phyloP scores from a whole-genome alignment of 306 rosid genomes.

The Prunus salicina region DNA sequence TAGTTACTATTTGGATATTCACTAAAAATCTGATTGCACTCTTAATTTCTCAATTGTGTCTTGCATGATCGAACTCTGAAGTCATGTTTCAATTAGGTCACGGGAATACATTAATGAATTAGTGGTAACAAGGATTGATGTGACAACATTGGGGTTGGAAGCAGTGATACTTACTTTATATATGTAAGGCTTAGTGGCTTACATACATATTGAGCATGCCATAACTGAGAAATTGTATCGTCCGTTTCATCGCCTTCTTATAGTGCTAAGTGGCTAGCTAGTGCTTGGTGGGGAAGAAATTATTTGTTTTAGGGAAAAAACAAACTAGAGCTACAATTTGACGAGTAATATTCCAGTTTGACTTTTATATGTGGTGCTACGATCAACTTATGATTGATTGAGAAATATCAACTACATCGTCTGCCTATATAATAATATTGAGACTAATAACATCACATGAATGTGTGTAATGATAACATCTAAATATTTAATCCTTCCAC shows the following conservation, averaged over 20 bases:
- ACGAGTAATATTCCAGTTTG: too few relatives aligned
- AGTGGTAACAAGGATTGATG: slow-evolving; percentile 9
- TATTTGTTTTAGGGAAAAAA: neutral
- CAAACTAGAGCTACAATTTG: neutral
- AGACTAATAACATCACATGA: too few relatives aligned
- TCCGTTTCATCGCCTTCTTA: neutral
- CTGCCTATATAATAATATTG: too few relatives aligned
- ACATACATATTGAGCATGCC: neutral
- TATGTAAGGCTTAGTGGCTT: slow-evolving; percentile 28
- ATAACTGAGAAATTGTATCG: neutral
- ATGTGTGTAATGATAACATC: too few relatives aligned
- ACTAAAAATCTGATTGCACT: neutral
- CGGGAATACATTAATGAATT: neutral
- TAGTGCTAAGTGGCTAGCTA: neutral
- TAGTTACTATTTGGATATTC: neutral
- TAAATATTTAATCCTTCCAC: neutral
- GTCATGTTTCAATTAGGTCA: neutral
- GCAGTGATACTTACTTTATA: neutral
- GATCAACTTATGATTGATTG: too few relatives aligned
- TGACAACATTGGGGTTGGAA: slow-evolving; percentile 11
- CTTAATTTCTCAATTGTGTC: neutral
- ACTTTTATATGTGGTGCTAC: too few relatives aligned
- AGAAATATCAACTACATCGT: too few relatives aligned
- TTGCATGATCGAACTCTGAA: neutral
- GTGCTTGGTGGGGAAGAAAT: slow-evolving; percentile 19